Base-by-base conservation (phyloP, 2,329 filamentous ascomycete genomes). In the Thielaviopsis cerberus region DNA sequence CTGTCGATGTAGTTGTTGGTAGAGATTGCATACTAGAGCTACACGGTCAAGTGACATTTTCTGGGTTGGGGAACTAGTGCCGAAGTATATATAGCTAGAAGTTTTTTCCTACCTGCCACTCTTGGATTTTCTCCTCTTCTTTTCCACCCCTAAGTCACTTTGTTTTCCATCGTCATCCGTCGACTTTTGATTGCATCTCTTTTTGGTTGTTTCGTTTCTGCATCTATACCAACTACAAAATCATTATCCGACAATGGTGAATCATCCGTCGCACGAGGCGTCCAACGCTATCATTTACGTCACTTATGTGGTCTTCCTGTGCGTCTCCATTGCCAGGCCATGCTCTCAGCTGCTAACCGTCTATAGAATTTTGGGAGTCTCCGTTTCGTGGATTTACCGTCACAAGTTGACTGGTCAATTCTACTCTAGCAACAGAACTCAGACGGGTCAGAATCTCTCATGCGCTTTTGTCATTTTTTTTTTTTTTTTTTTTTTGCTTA, bases 261-360 rank as follows among this genome's bases (percentile, higher is more conserved):
- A 64, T 26, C 59, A 61, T 20, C 86, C 85, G 60, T 90, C 87
- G 1, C 80, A 75, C 58, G 73, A 78, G 76, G 86, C 86, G 67
- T 90, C 86, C 30, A 89, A 91, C 74, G 86, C 86, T 74, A 75
- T 91, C 68, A 84, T 92, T 67, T 91, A 90, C 67, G 72, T 88
- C 57, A 88, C 85, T 54, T 90, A 89, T 72, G 84, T 78, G 62
- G 74, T 76, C 54, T 92, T 92, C 68, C 72, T 92, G 87, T 91
- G 73, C 10, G 59, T 17, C n/a, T 22, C 26, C 15, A 25, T 23
- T n/a, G 26, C 4, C 48, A 15, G 22, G 15, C 11, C 15, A 17
- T 20, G 15, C 2, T 4, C 4, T 55, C 15, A 23, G 26, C 26
- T 8, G 1, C 26, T 20, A 26, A 13, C 23, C 13, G 30, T 17